Evolutionary conservation across 805 yeast genomes (phyloP).

Genomic region (Priceomyces medius): DNA sequence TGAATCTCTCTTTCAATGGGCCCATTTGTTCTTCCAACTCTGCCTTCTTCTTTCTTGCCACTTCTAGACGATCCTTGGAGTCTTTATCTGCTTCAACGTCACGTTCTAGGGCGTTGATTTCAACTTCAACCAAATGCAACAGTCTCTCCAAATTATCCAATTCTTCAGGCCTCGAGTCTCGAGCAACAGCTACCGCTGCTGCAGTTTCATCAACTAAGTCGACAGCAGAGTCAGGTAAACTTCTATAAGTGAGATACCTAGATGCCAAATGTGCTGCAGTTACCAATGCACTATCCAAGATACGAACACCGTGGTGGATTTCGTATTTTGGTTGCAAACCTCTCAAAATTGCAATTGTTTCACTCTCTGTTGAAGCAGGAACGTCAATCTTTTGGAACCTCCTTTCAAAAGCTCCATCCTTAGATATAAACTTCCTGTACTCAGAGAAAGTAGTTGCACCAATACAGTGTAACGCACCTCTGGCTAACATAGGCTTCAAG

Average conservation of each 20-base stretch:
- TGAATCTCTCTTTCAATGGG: slow-evolving; percentile 83
- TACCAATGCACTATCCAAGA: slow-evolving; percentile 86
- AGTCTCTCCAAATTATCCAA: slow-evolving; percentile 92
- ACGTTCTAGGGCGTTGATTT: slow-evolving; percentile 94
- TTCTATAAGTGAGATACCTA: slow-evolving; percentile 87
- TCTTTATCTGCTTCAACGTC: slow-evolving; percentile 82
- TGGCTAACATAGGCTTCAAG: slow-evolving; percentile 94
- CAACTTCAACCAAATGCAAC: slow-evolving; percentile 87
- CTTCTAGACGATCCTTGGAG: slow-evolving; percentile 80
- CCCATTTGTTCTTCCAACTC: slow-evolving; percentile 79
- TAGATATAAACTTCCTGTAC: slow-evolving; percentile 87
- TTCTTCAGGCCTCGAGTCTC: slow-evolving; percentile 98
- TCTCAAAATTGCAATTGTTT: slow-evolving; percentile 93
- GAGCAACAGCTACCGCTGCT: slow-evolving; percentile 94
- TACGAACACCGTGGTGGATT: slow-evolving; percentile 95
- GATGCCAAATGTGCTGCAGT: slow-evolving; percentile 93
- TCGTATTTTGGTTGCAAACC: slow-evolving; percentile 92
- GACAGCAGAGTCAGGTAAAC: slow-evolving; percentile 91
- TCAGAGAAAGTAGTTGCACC: slow-evolving; percentile 98
- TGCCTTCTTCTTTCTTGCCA: slow-evolving; percentile 77
- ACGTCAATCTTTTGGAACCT: slow-evolving; percentile 97
- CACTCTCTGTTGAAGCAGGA: slow-evolving; percentile 86
- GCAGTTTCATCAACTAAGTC: slow-evolving; percentile 93
- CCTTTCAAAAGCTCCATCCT: slow-evolving; percentile 98
- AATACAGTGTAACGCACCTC: slow-evolving; percentile 94